phyloP scores from a whole-genome alignment of 305 asterid species.

The Ilex paraguariensis region DNA sequence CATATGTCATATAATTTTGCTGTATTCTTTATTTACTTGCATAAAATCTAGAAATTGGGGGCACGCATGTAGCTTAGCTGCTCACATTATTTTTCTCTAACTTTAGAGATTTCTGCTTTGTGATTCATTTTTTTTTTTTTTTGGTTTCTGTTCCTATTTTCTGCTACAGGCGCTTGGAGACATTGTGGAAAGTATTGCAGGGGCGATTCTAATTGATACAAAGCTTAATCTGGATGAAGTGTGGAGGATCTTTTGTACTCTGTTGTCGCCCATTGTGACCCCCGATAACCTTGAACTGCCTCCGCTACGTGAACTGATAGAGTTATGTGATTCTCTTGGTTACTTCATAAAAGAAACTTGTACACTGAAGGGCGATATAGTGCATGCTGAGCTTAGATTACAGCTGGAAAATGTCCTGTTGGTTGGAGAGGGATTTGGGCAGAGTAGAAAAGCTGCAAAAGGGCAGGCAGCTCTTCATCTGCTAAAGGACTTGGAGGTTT shows the following conservation, averaged over 20 bases:
- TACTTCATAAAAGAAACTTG: conserved; percentile 48
- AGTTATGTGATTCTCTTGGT: conserved; percentile 86
- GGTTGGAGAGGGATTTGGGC: conserved; percentile 57
- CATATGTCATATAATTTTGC: no score
- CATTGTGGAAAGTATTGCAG: conserved; percentile 92
- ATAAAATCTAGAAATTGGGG: background rate
- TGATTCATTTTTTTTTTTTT: conserved; percentile 1
- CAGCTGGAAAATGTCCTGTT: conserved; percentile 67
- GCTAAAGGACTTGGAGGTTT: conserved; percentile 75
- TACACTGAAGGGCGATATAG: conserved; percentile 34
- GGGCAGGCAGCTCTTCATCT: conserved; percentile 79
- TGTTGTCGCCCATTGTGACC: conserved; percentile 90
- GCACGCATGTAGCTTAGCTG: background rate
- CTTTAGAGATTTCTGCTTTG: background rate
- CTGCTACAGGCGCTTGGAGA: conserved; percentile 77
- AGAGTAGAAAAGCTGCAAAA: conserved; percentile 56
- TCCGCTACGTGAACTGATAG: conserved; percentile 78
- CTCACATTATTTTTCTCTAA: background rate
- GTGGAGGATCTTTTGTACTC: conserved; percentile 72
- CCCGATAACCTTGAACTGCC: conserved; percentile 87
- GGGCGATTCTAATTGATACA: conserved; percentile 84
- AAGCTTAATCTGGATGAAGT: conserved; percentile 64
- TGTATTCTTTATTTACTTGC: background rate
- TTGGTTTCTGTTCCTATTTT: conserved; percentile 1
- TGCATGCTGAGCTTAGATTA: conserved; percentile 53